These are phyloP conservation scores for Epichloe gansuensis DNA, from an alignment of 2,329 filamentous ascomycete genomes.

Conservation along the genomic window DNA sequence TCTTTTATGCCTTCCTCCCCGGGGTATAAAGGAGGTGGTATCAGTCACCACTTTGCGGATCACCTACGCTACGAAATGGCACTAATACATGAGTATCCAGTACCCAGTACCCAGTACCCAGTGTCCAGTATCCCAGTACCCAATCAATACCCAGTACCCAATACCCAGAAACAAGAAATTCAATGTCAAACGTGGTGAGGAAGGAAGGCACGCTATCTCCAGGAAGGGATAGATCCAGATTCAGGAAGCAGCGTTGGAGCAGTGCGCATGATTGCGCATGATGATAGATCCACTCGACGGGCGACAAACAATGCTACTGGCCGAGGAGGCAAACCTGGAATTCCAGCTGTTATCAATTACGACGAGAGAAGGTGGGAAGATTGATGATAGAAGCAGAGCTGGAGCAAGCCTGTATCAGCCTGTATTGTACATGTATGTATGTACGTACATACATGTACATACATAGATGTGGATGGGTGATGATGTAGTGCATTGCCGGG, in stretches of 20 bases:
- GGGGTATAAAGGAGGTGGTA: too few species aligned
- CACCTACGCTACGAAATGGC: too few species aligned
- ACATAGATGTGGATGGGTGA: background rate
- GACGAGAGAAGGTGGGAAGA: background rate
- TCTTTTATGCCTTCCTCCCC: background rate
- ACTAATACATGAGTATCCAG: too few species aligned
- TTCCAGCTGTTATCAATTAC: background rate
- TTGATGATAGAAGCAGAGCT: too few species aligned
- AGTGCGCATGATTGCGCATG: background rate
- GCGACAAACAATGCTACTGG: background rate
- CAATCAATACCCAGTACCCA: too few species aligned
- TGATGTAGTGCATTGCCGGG: background rate
- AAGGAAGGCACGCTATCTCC: slow-evolving; percentile 1
- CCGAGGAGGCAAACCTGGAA: background rate
- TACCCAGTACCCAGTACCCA: background rate
- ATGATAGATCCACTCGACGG: background rate
- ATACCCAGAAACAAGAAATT: background rate
- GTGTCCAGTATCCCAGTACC: background rate
- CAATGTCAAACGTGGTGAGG: background rate
- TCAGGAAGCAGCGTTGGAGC: background rate
- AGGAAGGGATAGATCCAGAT: background rate
- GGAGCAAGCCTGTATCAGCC: too few species aligned
- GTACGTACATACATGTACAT: too few species aligned
- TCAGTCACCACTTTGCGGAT: too few species aligned
- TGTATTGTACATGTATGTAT: too few species aligned